Percentiles rank a stretch among this genome's conserved stretches.
Evolutionary conservation across 306 rosid genomes (phyloP).

Genomic region (Begonia masoniana): DNA sequence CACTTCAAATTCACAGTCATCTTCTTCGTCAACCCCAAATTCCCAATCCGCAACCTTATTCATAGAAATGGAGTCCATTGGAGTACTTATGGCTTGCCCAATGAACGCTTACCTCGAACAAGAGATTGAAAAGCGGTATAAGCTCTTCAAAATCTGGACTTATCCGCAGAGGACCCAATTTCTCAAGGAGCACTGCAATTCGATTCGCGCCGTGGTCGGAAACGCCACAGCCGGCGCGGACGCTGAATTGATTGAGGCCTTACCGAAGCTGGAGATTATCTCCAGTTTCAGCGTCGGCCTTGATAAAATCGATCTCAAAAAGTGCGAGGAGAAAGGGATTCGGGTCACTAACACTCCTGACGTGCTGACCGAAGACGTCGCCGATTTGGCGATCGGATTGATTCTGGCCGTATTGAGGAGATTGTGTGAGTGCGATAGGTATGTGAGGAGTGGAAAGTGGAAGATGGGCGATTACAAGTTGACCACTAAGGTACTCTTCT

Average conservation of each 20-base stretch:
- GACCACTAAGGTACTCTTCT: constrained; percentile 28
- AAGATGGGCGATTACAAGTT: constrained; percentile 12
- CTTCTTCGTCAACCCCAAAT: not conserved
- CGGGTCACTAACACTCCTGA: constrained; percentile 58
- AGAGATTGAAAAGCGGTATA: constrained; percentile 37
- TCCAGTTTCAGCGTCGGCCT: constrained; percentile 53
- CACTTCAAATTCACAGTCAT: not conserved
- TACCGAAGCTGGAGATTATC: constrained; percentile 45
- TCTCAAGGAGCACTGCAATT: constrained; percentile 11
- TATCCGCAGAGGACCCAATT: constrained; percentile 20
- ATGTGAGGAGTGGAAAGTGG: constrained; percentile 31
- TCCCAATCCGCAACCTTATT: not conserved
- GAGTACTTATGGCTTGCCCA: constrained; percentile 42
- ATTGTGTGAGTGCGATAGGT: constrained; percentile 29
- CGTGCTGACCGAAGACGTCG: constrained; percentile 58
- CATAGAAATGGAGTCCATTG: constrained; percentile 7
- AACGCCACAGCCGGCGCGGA: constrained; percentile 33
- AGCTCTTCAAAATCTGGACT: constrained; percentile 40
- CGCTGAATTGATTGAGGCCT: constrained; percentile 27
- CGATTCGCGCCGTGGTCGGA: constrained; percentile 35
- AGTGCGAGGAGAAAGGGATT: constrained; percentile 32
- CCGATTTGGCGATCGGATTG: constrained; percentile 51
- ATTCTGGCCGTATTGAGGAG: constrained; percentile 33
- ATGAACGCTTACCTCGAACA: constrained; percentile 29
- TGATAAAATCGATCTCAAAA: constrained; percentile 39